Percentiles rank a stretch among this genome's conserved stretches.
Evolutionary conservation across 805 yeast genomes (phyloP).

Genomic region (Suhomyces vadensis): DNA sequence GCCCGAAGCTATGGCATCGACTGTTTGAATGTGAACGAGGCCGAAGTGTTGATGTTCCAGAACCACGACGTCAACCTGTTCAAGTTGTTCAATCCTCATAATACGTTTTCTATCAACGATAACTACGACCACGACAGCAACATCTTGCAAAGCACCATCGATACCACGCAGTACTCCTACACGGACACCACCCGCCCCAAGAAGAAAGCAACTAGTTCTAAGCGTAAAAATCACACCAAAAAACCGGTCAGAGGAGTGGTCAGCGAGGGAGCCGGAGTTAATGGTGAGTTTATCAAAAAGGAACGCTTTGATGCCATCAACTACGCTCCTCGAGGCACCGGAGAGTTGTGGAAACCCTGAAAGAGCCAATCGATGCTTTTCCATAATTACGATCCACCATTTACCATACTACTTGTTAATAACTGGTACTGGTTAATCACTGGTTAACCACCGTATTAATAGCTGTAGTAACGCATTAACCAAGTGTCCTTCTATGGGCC

Average conservation of each 20-base stretch:
- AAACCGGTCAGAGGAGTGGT: constrained; percentile 14
- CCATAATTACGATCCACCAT: neutral
- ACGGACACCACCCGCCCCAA: neutral
- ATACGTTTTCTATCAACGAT: constrained; percentile 24
- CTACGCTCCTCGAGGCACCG: constrained; percentile 63
- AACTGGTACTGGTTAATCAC: too few species aligned
- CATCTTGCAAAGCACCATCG: constrained; percentile 34
- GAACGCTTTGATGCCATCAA: constrained; percentile 49
- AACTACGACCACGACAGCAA: constrained; percentile 22
- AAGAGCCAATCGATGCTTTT: too few species aligned
- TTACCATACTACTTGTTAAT: too few species aligned
- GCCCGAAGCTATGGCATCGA: constrained; percentile 53
- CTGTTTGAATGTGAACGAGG: constrained; percentile 52
- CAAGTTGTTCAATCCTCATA: constrained; percentile 28
- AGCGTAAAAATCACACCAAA: constrained; percentile 5
- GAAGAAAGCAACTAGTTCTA: constrained; percentile 7
- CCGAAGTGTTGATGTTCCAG: constrained; percentile 44
- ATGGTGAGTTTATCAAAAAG: constrained; percentile 35
- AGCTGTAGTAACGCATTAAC: too few species aligned
- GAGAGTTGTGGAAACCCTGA: constrained; percentile 60
- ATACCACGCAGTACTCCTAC: constrained; percentile 32
- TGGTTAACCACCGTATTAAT: too few species aligned
- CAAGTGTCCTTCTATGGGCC: too few species aligned
- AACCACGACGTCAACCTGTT: constrained; percentile 36
- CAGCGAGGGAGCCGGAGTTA: constrained; percentile 11